Base-by-base conservation (phyloP, 2,329 filamentous ascomycete genomes). In the Talaromyces sp. region DNA sequence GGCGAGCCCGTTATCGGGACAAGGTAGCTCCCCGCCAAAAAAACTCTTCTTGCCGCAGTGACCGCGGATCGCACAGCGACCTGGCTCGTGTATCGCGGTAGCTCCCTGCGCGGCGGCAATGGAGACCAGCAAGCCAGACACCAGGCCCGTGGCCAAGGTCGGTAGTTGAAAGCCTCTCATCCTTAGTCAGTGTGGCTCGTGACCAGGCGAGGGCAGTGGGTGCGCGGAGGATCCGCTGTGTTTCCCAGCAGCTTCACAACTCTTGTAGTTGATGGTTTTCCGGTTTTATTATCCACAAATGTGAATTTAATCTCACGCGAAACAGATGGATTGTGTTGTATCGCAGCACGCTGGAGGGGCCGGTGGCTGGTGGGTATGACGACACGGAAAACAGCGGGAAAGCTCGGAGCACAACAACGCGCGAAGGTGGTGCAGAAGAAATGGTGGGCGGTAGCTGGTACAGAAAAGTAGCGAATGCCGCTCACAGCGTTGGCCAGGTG, bases 41-140 rank as follows among this genome's bases (percentile, higher is more conserved):
- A 95, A 89, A 65, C 89, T 88, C 77, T 93, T 88, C 75, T 92
- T 93, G 55, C 95, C 95, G 73, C 95, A 99, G 65, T 96, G 89
- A 8, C 92, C 92, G 56, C 93, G 86, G 65, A 98, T 91, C 0
- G 93, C 92, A 76, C 93, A 98, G 66, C 93, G 85, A 47, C 93
- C 93, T 56, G 88, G 81, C 76, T 97, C 93, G 69, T 97, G 93
- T 66, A 87, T 90, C 58, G 70, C 68, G 5, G 76, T 78, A 52
- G 71, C 71, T 27, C 72, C 73, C 55, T 74, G 68, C 3, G 72
- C 71, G 49, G 64, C 28, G 49, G 66, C 73, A 15, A 69, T 44
- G 13, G 67, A 66, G 17, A 71, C 61, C 33, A 69, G 57, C 36
- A 65, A 61, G 58, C 72, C 66, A 62, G 64, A 68, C 67, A 70